Conservation (phyloP, 306 rosid species). For the Macrotyloma uniflorum region DNA sequence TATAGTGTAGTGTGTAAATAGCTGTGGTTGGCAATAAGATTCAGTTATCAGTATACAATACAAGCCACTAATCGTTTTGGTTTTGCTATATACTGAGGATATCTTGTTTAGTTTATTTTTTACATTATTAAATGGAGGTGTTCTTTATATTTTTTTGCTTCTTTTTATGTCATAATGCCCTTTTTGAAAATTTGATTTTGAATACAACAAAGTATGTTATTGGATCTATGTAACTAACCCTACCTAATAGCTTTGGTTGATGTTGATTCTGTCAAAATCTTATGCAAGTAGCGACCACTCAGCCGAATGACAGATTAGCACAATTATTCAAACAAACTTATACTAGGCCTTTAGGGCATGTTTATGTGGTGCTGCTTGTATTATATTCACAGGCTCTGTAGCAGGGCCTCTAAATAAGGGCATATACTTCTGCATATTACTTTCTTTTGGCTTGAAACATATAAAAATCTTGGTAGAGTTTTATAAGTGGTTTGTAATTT, state of each 20-base stretch:
- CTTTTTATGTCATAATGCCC: not conserved
- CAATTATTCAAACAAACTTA: not conserved
- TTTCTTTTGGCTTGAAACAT: not conserved
- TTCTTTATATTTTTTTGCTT: not conserved
- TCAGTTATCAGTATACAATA: not conserved
- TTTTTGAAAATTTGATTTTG: not conserved
- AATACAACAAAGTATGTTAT: not conserved
- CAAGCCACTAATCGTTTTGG: not conserved
- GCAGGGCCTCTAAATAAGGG: not conserved
- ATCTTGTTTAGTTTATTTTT: not conserved
- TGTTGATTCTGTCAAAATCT: not conserved
- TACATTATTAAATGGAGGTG: not conserved
- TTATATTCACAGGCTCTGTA: not conserved
- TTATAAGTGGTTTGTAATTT: not conserved
- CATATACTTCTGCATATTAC: not conserved
- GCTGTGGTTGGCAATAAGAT: constrained; percentile 21
- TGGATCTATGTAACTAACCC: not conserved
- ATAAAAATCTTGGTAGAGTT: not conserved
- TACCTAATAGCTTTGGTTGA: not conserved
- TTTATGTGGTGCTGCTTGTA: not conserved
- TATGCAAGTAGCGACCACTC: not conserved
- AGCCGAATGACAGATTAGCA: constrained; percentile 1
- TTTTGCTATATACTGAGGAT: not conserved
- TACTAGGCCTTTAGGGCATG: not conserved
- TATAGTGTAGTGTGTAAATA: constrained; percentile 32